A percentile compares a stretch with the other conserved stretches of the same genome.
These are phyloP conservation scores for Russula ochroleuca DNA, from an alignment of 768 basidiomycete genomes.

Conservation along the genomic window DNA sequence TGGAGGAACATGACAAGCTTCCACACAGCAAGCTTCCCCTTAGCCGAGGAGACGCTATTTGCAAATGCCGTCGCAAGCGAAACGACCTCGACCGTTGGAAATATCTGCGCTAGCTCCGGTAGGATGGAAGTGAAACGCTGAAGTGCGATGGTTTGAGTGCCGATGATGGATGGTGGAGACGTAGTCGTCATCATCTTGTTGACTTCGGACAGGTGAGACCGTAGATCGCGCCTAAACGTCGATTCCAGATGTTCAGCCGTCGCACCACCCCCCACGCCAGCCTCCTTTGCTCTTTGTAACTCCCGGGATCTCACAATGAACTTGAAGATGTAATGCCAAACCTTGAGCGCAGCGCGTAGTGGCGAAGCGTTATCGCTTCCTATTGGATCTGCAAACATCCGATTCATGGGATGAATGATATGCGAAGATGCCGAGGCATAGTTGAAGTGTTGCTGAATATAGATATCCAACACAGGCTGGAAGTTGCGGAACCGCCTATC, in stretches of 20 bases:
- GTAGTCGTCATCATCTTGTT: constrained; percentile 84
- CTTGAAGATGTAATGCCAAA: constrained; percentile 96
- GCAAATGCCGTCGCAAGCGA: constrained; percentile 84
- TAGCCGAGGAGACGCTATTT: constrained; percentile 68
- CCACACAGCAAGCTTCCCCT: constrained; percentile 88
- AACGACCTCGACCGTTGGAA: constrained; percentile 77
- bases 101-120: constrained; percentile 80
- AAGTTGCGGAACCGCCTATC: constrained; percentile 96
- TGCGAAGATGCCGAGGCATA: constrained; percentile 76
- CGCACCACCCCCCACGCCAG: constrained; percentile 72
- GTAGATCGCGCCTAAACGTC: constrained; percentile 79
- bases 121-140: constrained; percentile 92
- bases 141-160: constrained; percentile 90
- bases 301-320: constrained; percentile 89
- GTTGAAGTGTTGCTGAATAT: constrained; percentile 86
- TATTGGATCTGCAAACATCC: constrained; percentile 68
- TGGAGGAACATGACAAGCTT: constrained; percentile 93
- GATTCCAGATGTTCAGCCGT: constrained; percentile 83
- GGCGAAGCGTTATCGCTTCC: constrained; percentile 68
- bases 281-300: constrained; percentile 76
- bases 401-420: constrained; percentile 84
- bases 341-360: constrained; percentile 86
- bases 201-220: constrained; percentile 70
- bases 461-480: constrained; percentile 87
- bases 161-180: constrained; percentile 82